A percentile compares a stretch with the other conserved stretches of the same genome.
Evolutionary conservation across 352 stramenopile species (phyloP).

Genomic region (Albugo laibachii): DNA sequence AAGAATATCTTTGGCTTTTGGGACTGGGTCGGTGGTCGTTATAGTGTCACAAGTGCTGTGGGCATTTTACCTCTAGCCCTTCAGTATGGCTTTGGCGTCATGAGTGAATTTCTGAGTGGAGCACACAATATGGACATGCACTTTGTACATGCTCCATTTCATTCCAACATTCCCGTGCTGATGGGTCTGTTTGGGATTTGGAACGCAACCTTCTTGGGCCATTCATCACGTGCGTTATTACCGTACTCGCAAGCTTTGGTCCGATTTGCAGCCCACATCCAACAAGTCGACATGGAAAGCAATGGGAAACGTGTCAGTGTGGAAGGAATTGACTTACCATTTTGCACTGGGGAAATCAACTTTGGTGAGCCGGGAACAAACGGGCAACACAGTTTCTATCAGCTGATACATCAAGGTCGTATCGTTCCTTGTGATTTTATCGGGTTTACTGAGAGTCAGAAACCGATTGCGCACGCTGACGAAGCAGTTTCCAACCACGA

Average conservation of each 20-base stretch:
- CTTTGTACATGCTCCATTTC: constrained; percentile 85
- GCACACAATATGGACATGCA: constrained; percentile 96
- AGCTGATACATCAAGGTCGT: constrained; percentile 97
- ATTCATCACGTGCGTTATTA: constrained; percentile 82
- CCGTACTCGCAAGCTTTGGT: constrained; percentile 87
- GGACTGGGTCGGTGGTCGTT: constrained; percentile 97
- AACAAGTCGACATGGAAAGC: constrained; percentile 98
- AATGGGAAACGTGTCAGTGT: constrained; percentile 96
- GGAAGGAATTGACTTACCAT: constrained; percentile 86
- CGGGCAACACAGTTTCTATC: constrained; percentile 97
- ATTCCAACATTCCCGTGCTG: constrained; percentile 92
- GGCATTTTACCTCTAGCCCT: constrained; percentile 92
- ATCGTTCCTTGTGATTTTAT: constrained; percentile 98
- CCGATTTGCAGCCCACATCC: constrained; percentile 93
- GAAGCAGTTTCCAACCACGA: constrained; percentile 95
- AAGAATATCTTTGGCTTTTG: constrained; percentile 97
- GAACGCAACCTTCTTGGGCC: constrained; percentile 97
- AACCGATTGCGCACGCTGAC: constrained; percentile 40
- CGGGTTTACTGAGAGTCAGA: constrained; percentile 92
- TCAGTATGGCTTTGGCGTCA: constrained; percentile 89
- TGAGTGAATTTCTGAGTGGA: constrained; percentile 85
- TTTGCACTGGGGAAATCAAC: constrained; percentile 90
- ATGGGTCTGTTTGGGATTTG: constrained; percentile 94
- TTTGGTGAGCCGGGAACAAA: constrained; percentile 97
- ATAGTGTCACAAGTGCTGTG: constrained; percentile 93